Evolutionary conservation across 2,329 filamentous ascomycete species (phyloP).

Genomic region (Fusarium pilosicola): DNA sequence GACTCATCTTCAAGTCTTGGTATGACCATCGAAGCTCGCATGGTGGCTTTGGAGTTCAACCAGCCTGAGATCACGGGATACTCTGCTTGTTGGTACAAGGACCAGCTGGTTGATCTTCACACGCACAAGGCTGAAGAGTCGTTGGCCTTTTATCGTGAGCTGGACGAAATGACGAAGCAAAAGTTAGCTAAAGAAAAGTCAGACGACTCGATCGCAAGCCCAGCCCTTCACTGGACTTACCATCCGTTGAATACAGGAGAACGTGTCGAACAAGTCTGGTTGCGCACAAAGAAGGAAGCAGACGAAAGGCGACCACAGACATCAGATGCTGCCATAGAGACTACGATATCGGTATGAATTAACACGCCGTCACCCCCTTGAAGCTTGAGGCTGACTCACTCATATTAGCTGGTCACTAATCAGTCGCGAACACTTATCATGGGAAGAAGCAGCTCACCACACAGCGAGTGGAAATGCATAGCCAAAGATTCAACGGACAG

Average conservation of each 20-base stretch:
- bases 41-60: slow-evolving; percentile 20
- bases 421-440: slow-evolving; percentile 6
- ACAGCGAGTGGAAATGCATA: slow-evolving; percentile 14
- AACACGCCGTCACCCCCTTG: no score
- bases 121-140: slow-evolving; percentile 4
- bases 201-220: no score
- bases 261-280: slow-evolving; percentile 20
- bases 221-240: slow-evolving; percentile 4
- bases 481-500: background rate
- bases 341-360: slow-evolving; percentile 12
- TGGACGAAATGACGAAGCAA: background rate
- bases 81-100: slow-evolving; percentile 19
- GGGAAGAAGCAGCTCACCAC: background rate
- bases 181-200: background rate
- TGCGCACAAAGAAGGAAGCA: background rate
- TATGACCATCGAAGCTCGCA: background rate
- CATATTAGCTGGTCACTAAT: slow-evolving; percentile 11
- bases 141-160: slow-evolving; percentile 7
- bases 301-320: background rate
- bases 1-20: background rate
- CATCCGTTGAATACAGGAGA: slow-evolving; percentile 5
- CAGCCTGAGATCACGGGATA: slow-evolving; percentile 11
- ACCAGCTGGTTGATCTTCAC: slow-evolving; percentile 1
- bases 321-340: background rate
- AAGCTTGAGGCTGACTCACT: slow-evolving; percentile 10